Conservation (phyloP, 1,139 yeast species). For the Candida sanyaensis region DNA sequence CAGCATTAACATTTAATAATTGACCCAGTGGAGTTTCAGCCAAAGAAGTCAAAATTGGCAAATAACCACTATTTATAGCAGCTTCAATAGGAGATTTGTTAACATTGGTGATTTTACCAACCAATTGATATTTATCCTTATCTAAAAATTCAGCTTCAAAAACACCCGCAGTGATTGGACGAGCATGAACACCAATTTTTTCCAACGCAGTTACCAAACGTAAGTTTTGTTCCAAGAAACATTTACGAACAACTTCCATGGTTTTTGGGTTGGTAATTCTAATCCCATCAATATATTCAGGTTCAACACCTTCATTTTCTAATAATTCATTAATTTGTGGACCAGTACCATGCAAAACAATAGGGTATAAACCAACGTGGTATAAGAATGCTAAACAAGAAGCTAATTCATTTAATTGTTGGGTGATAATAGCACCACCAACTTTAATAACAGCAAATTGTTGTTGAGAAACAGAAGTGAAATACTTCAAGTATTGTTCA, state of each 20-base stretch:
- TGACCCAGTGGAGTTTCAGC: constrained; percentile 98
- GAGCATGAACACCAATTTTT: constrained; percentile 94
- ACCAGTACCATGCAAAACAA: constrained; percentile 97
- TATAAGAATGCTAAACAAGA: constrained; percentile 93
- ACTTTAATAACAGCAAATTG: constrained; percentile 98
- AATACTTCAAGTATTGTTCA: constrained; percentile 93
- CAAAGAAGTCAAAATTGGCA: constrained; percentile 92
- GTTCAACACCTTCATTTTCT: constrained; percentile 94
- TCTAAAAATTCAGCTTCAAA: constrained; percentile 92
- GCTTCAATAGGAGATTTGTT: constrained; percentile 93
- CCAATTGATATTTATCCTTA: constrained; percentile 86
- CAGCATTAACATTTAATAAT: constrained; percentile 95
- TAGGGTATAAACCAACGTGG: constrained; percentile 96
- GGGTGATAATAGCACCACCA: constrained; percentile 98
- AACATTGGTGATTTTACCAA: constrained; percentile 85
- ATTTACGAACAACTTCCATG: constrained; percentile 93
- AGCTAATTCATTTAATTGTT: constrained; percentile 88
- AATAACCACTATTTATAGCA: constrained; percentile 91
- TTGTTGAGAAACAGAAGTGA: constrained; percentile 93
- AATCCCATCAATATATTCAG: constrained; percentile 94
- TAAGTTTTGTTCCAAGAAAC: constrained; percentile 93
- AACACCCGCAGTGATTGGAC: constrained; percentile 98
- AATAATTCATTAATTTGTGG: constrained; percentile 95
- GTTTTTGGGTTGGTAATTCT: constrained; percentile 94
- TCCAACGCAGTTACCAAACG: constrained; percentile 94